phyloP scores from a whole-genome alignment of 257 asterid genomes.

The Fraxinus quadrangulata region DNA sequence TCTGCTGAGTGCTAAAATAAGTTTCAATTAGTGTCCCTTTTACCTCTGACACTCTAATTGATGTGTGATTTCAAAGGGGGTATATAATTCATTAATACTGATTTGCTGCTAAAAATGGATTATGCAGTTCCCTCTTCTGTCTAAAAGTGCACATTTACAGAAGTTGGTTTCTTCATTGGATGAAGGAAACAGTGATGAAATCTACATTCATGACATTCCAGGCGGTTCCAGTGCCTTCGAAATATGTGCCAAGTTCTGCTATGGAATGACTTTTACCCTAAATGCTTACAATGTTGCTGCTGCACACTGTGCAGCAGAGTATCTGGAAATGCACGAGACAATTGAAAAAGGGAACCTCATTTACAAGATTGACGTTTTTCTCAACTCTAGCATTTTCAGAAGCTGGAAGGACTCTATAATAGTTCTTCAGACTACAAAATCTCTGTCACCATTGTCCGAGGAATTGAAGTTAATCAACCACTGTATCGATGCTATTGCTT shows the following conservation, averaged over 20 bases:
- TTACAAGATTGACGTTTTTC: constrained; percentile 87
- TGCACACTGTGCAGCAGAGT: constrained; percentile 91
- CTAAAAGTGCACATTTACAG: constrained; percentile 73
- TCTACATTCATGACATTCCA: constrained; percentile 72
- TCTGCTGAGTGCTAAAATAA: background rate
- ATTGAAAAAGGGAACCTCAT: constrained; percentile 84
- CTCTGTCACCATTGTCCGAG: constrained; percentile 56
- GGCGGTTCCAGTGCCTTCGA: constrained; percentile 86
- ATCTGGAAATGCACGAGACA: constrained; percentile 79
- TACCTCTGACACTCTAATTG: background rate
- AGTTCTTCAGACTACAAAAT: constrained; percentile 74
- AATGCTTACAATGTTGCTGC: constrained; percentile 78
- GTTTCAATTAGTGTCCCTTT: background rate
- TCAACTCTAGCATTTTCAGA: constrained; percentile 72
- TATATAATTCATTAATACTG: constrained; percentile 14
- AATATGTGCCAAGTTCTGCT: constrained; percentile 90
- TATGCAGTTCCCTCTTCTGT: constrained; percentile 91
- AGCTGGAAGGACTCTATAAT: constrained; percentile 97
- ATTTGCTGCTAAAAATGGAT: constrained; percentile 25
- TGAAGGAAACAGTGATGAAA: constrained; percentile 63
- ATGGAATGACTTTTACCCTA: constrained; percentile 82
- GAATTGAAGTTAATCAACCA: constrained; percentile 72
- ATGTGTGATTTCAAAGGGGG: background rate
- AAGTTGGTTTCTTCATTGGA: constrained; percentile 60
- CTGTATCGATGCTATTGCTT: constrained; percentile 78